Percentiles rank a stretch among this genome's conserved stretches.
Conservation (phyloP, 129 eudicot genomes). For the Glebionis coronaria region DNA sequence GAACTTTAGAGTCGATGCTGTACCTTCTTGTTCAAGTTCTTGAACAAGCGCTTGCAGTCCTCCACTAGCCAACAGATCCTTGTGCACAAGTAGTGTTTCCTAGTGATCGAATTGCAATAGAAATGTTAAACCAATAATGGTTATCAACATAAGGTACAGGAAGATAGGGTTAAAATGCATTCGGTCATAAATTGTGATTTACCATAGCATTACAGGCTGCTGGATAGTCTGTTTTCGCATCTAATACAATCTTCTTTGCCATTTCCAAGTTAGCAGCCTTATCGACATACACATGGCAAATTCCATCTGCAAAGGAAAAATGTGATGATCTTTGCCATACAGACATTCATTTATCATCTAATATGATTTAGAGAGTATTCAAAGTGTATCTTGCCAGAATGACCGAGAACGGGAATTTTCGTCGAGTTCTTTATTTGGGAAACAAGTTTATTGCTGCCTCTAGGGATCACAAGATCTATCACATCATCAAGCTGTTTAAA, state of each 20-base stretch:
- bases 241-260: slow-evolving; percentile 70
- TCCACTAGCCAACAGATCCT: slow-evolving; percentile 54
- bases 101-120: slow-evolving; percentile 19
- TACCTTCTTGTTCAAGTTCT: slow-evolving; percentile 69
- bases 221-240: slow-evolving; percentile 84
- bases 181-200: slow-evolving; percentile 9
- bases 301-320: slow-evolving; percentile 61
- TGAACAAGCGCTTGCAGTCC: slow-evolving; percentile 55
- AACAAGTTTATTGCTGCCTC: slow-evolving; percentile 97
- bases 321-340: neutral
- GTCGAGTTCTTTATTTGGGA: slow-evolving; percentile 77
- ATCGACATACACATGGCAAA: slow-evolving; percentile 87
- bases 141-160: neutral
- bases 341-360: neutral
- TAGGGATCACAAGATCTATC: slow-evolving; percentile 95
- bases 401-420: slow-evolving; percentile 94
- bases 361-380: neutral
- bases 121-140: neutral
- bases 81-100: slow-evolving; percentile 95
- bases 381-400: slow-evolving; percentile 54
- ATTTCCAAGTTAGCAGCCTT: slow-evolving; percentile 78
- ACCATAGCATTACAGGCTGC: slow-evolving; percentile 99
- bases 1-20: neutral
- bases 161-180: neutral
- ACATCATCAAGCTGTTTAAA: slow-evolving; percentile 81